Percentiles rank a stretch among this genome's conserved stretches.
phyloP scores from a whole-genome alignment of 2,329 filamentous ascomycete species.

The Orbilia brochopaga region DNA sequence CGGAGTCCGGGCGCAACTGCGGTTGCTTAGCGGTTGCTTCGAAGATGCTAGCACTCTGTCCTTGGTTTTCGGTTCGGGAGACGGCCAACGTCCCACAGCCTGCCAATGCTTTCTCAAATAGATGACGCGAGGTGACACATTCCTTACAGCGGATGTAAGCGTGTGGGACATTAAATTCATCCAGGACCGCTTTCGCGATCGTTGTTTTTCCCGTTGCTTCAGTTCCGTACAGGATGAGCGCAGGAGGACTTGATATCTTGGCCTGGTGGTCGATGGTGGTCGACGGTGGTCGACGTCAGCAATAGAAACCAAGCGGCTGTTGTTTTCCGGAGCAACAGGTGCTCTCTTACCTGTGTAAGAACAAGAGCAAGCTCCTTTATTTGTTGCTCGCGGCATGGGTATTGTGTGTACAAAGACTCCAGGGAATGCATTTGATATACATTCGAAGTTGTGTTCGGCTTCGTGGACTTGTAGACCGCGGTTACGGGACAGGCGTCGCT shows the following conservation, averaged over 20 bases:
- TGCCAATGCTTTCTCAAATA: constrained; percentile 70
- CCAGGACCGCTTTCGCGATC: constrained; percentile 69
- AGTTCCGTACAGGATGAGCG: constrained; percentile 80
- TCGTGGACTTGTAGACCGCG: neutral
- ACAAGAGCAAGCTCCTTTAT: constrained; percentile 60
- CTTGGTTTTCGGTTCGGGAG: constrained; percentile 68
- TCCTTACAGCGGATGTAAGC: constrained; percentile 73
- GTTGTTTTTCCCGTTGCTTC: constrained; percentile 85
- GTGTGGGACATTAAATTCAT: constrained; percentile 62
- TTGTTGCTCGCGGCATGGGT: constrained; percentile 61
- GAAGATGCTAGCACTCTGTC: constrained; percentile 62
- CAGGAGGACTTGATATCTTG: constrained; percentile 71
- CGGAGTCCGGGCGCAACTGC: constrained; percentile 32
- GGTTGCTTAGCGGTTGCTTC: neutral
- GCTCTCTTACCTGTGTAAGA: constrained; percentile 57
- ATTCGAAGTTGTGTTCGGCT: neutral
- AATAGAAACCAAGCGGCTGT: neutral
- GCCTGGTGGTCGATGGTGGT: constrained; percentile 62
- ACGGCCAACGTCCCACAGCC: constrained; percentile 17
- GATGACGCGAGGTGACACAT: constrained; percentile 77
- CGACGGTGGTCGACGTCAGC: too few species aligned
- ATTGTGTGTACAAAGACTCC: constrained; percentile 57
- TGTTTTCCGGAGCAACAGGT: neutral
- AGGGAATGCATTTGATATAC: constrained; percentile 32
- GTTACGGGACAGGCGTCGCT: neutral